Conservation (phyloP, 2,329 filamentous ascomycete genomes). For the Diatrype stigma region DNA sequence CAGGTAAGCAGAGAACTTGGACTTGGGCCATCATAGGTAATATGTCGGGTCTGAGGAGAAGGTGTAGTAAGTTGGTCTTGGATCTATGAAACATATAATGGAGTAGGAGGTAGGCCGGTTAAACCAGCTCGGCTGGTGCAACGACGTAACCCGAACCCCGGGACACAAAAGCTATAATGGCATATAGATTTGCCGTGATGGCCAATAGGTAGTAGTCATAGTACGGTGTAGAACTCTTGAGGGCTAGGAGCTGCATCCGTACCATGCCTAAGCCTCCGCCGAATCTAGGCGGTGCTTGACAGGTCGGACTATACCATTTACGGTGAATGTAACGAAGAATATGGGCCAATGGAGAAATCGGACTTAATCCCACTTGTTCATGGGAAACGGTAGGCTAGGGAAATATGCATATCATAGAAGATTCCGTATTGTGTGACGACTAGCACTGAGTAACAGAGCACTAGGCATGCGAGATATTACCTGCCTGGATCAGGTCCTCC, state of each 20-base stretch:
- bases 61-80: background rate
- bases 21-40: slow-evolving; percentile 1
- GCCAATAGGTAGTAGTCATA: background rate
- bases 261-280: background rate
- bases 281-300: slow-evolving; percentile 7
- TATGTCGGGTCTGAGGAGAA: too few species aligned
- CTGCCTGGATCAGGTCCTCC: too few species aligned
- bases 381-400: background rate
- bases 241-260: background rate
- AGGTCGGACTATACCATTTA: slow-evolving; percentile 14
- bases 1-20: slow-evolving; percentile 4
- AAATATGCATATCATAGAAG: background rate
- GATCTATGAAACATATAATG: background rate
- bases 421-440: background rate
- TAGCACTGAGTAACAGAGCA: too few species aligned
- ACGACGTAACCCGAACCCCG: background rate
- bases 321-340: slow-evolving; percentile 16
- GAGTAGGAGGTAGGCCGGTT: background rate
- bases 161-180: background rate
- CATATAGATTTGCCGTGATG: background rate
- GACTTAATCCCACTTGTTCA: background rate
- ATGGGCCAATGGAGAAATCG: background rate
- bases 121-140: background rate
- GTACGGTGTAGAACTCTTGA: background rate
- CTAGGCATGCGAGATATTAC: background rate